These are phyloP conservation scores for Ceriops zippeliana DNA, from an alignment of 345 rosid species.

Conservation along the genomic window DNA sequence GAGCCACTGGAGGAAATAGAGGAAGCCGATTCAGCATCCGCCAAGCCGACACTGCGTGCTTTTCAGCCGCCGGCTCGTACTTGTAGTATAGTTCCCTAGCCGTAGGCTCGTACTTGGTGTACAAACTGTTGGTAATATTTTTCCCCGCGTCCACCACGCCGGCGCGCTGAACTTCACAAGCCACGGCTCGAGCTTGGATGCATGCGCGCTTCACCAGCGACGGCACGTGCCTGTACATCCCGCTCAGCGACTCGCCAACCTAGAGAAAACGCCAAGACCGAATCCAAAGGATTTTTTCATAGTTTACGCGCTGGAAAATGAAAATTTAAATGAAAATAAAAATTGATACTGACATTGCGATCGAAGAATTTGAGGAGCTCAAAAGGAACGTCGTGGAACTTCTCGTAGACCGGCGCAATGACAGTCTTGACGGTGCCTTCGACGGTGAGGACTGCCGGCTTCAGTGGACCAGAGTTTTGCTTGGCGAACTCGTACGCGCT, in stretches of 20 bases:
- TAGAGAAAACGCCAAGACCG: conserved; percentile 17
- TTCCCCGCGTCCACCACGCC: conserved; percentile 50
- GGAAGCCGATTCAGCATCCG: conserved; percentile 49
- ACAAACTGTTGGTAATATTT: conserved; percentile 32
- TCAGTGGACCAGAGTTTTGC: conserved; percentile 68
- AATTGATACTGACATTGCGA: conserved; percentile 47
- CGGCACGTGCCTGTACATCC: conserved; percentile 53
- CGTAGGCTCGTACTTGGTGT: conserved; percentile 43
- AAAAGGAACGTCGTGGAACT: conserved; percentile 52
- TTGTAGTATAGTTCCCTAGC: conserved; percentile 41
- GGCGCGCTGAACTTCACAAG: conserved; percentile 54
- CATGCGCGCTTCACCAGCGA: conserved; percentile 58
- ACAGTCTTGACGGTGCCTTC: conserved; percentile 59
- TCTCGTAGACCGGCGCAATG: conserved; percentile 55
- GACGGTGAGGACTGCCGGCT: conserved; percentile 57
- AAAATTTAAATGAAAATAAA: background rate
- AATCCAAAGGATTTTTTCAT: background rate
- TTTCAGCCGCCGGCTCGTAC: conserved; percentile 59
- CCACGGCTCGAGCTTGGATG: conserved; percentile 48
- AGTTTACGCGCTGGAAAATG: background rate
- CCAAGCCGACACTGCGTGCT: conserved; percentile 52
- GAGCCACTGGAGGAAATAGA: conserved; percentile 51
- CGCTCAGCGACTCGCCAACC: conserved; percentile 52
- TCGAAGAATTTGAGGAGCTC: conserved; percentile 63
- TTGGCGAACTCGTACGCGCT: conserved; percentile 64